Percentiles rank a stretch among this genome's conserved stretches.
phyloP scores from a whole-genome alignment of 1,139 yeast species.

The Yamadazyma songkhlaensis region DNA sequence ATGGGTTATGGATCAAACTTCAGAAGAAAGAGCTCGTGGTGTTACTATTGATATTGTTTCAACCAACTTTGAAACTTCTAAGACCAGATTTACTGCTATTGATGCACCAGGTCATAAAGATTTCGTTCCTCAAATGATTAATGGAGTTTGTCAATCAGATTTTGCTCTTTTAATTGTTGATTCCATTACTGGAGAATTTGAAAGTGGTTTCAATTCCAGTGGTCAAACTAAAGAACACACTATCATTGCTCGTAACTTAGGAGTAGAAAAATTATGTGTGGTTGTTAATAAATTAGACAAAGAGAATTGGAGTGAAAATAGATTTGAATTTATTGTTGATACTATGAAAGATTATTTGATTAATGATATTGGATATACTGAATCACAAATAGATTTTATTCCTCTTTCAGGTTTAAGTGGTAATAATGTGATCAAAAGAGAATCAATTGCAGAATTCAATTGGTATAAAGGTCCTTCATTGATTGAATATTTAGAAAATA shows the following conservation, averaged over 20 bases:
- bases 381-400: conserved; percentile 55
- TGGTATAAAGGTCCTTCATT: conserved; percentile 75
- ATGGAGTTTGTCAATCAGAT: conserved; percentile 58
- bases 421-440: conserved; percentile 54
- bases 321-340: conserved; percentile 60
- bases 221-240: conserved; percentile 98
- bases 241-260: conserved; percentile 75
- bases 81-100: conserved; percentile 73
- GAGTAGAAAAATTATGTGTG: conserved; percentile 71
- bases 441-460: conserved; percentile 21
- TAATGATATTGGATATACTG: conserved; percentile 56
- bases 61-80: conserved; percentile 70
- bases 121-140: conserved; percentile 54
- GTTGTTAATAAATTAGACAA: conserved; percentile 90
- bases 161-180: conserved; percentile 75
- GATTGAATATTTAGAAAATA: conserved; percentile 51
- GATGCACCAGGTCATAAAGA: conserved; percentile 81
- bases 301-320: conserved; percentile 60
- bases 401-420: conserved; percentile 91
- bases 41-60: conserved; percentile 94
- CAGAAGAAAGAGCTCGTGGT: conserved; percentile 86
- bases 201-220: conserved; percentile 78
- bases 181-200: conserved; percentile 80
- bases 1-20: conserved; percentile 96
- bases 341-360: conserved; percentile 60